These are phyloP conservation scores for Kuraishia capsulata DNA, from an alignment of 805 yeast genomes.

Conservation along the genomic window DNA sequence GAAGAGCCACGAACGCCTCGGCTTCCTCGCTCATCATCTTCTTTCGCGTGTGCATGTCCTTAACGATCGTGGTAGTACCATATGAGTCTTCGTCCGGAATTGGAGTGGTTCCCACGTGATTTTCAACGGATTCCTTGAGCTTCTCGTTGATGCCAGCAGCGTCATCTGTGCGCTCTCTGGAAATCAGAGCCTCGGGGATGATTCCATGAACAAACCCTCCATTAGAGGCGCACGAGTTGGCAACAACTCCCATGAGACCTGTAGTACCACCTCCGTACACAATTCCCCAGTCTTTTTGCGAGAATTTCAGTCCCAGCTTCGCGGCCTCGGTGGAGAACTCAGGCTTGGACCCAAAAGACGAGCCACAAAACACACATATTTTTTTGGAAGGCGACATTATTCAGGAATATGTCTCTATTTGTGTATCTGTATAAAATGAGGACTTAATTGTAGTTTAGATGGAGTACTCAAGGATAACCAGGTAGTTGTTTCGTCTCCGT, in stretches of 20 bases:
- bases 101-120: slow-evolving; percentile 60
- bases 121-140: slow-evolving; percentile 42
- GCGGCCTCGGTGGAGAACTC: slow-evolving; percentile 42
- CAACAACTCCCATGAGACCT: slow-evolving; percentile 74
- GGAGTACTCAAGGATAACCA: no score
- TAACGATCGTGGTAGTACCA: slow-evolving; percentile 74
- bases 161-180: slow-evolving; percentile 53
- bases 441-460: no score
- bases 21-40: slow-evolving; percentile 79
- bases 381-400: no score
- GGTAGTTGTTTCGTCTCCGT: no score
- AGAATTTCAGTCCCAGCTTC: slow-evolving; percentile 51
- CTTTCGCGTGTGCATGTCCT: slow-evolving; percentile 87
- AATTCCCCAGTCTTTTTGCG: slow-evolving; percentile 55
- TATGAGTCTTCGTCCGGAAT: slow-evolving; percentile 49
- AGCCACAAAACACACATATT: slow-evolving; percentile 84
- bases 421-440: no score
- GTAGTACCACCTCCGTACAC: slow-evolving; percentile 91
- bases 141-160: slow-evolving; percentile 33
- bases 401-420: no score
- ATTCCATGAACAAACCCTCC: slow-evolving; percentile 75
- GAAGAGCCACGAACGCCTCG: slow-evolving; percentile 81
- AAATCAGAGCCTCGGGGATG: slow-evolving; percentile 76
- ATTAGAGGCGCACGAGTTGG: slow-evolving; percentile 46
- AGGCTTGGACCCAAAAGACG: slow-evolving; percentile 56